phyloP scores from a whole-genome alignment of 257 asterid genomes.

The Lavandula angustifolia region DNA sequence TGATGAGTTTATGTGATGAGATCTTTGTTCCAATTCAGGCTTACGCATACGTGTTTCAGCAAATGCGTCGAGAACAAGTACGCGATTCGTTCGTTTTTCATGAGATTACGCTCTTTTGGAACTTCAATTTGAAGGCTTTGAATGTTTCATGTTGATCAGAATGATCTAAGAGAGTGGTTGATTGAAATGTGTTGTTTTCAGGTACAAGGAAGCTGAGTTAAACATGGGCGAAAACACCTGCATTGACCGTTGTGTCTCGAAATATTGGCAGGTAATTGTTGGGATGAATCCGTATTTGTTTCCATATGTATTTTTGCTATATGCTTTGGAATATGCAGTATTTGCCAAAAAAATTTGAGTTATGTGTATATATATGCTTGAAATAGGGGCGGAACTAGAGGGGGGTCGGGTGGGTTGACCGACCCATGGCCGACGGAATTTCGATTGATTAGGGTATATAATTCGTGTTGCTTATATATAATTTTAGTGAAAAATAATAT shows the following conservation, averaged over 20 bases:
- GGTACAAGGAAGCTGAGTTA: constrained; percentile 88
- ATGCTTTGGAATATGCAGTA: not conserved
- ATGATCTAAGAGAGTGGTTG: not conserved
- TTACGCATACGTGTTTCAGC: constrained; percentile 76
- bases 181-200: constrained; percentile 23
- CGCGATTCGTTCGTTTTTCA: constrained; percentile 9
- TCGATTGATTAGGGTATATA: no score
- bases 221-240: constrained; percentile 93
- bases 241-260: constrained; percentile 89
- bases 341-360: not conserved
- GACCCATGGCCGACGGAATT: no score
- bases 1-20: constrained; percentile 2
- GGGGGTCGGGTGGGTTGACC: no score
- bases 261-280: constrained; percentile 58
- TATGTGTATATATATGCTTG: not conserved
- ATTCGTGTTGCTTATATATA: no score
- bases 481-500: no score
- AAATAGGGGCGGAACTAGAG: no score
- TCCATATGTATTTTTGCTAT: not conserved
- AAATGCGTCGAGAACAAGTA: constrained; percentile 86
- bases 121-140: not conserved
- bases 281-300: no score
- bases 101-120: not conserved
- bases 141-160: no score
- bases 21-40: constrained; percentile 53